Evolutionary conservation across 768 basidiomycete species (phyloP).

Genomic region (Lyophyllum decastes): DNA sequence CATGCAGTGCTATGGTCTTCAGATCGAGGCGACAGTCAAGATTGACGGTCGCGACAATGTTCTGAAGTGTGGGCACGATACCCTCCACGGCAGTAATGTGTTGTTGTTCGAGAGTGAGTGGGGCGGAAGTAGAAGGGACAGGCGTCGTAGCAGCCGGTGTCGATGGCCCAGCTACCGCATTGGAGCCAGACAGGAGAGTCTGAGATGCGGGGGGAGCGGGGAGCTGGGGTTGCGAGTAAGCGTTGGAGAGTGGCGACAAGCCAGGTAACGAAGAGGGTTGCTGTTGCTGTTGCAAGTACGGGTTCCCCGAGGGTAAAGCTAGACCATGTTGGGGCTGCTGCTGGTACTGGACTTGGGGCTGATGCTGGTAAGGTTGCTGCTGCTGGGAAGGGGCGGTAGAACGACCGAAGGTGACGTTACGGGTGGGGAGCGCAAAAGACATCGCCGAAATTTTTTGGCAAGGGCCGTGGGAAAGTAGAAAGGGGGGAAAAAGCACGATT

Average conservation of each 20-base stretch:
- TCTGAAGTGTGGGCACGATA: slow-evolving; percentile 98
- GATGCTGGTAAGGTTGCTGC: slow-evolving; percentile 39
- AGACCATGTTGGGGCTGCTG: slow-evolving; percentile 48
- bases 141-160: slow-evolving; percentile 47
- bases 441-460: slow-evolving; percentile 36
- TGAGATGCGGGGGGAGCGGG: slow-evolving; percentile 31
- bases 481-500: slow-evolving; percentile 32
- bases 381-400: slow-evolving; percentile 48
- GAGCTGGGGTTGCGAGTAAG: slow-evolving; percentile 43
- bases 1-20: slow-evolving; percentile 98
- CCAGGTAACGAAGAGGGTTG: slow-evolving; percentile 43
- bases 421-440: slow-evolving; percentile 73
- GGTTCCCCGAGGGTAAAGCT: slow-evolving; percentile 60
- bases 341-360: slow-evolving; percentile 43
- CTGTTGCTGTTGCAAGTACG: slow-evolving; percentile 40
- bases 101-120: slow-evolving; percentile 86
- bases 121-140: slow-evolving; percentile 68
- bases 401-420: slow-evolving; percentile 78
- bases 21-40: slow-evolving; percentile 95
- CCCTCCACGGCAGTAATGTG: slow-evolving; percentile 97
- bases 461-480: slow-evolving; percentile 44
- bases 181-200: slow-evolving; percentile 26
- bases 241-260: slow-evolving; percentile 59
- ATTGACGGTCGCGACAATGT: slow-evolving; percentile 99
- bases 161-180: slow-evolving; percentile 58